Conservation (phyloP, 108 stramenopile species). For the Skeletonema potamos region DNA sequence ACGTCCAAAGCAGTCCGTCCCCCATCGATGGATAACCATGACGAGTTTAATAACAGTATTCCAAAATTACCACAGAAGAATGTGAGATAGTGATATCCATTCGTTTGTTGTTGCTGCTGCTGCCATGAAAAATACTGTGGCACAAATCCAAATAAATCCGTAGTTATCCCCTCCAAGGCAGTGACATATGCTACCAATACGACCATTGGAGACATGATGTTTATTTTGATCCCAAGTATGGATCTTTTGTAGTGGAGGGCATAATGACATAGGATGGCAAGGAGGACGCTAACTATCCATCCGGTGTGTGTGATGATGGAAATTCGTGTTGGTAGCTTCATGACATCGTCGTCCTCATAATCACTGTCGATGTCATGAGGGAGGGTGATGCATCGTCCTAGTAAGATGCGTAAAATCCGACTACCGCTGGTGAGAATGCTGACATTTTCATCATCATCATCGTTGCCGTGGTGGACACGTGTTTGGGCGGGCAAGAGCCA, state of each 20-base stretch:
- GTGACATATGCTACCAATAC: constrained; percentile 52
- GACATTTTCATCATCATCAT: background rate
- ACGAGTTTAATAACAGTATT: constrained; percentile 65
- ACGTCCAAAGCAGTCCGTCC: constrained; percentile 68
- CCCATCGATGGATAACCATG: constrained; percentile 56
- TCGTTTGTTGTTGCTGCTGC: background rate
- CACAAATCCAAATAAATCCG: constrained; percentile 57
- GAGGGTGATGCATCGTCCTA: constrained; percentile 29
- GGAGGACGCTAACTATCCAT: constrained; percentile 56
- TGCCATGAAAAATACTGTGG: constrained; percentile 8
- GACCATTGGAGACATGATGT: constrained; percentile 21
- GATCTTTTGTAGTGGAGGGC: background rate
- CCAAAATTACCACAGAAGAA: constrained; percentile 86
- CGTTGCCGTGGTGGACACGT: background rate
- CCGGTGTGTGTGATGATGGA: constrained; percentile 39
- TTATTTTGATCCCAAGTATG: no score
- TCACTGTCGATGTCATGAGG: background rate
- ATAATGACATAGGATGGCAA: constrained; percentile 44
- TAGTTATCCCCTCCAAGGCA: constrained; percentile 63
- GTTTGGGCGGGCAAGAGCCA: constrained; percentile 1
- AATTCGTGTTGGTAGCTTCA: background rate
- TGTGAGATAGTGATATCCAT: background rate
- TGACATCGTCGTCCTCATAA: background rate
- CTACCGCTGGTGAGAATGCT: background rate
- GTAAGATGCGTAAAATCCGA: constrained; percentile 1